These are phyloP conservation scores for Cryphonectria nitschkei DNA, from an alignment of 2,329 filamentous ascomycete species.

Conservation along the genomic window DNA sequence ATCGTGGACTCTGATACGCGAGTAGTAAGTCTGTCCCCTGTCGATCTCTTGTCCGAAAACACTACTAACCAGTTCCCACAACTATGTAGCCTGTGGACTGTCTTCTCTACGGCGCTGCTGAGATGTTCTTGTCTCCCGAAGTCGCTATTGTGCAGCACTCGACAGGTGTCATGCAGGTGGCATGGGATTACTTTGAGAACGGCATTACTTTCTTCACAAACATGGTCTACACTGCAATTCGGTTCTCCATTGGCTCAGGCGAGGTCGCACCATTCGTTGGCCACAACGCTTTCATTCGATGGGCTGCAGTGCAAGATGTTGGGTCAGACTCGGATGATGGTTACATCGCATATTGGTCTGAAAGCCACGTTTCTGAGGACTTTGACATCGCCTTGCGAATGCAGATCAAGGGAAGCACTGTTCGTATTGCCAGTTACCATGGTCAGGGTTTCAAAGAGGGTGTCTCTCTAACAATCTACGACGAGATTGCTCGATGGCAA, in stretches of 20 bases:
- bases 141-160: conserved; percentile 73
- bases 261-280: conserved; percentile 78
- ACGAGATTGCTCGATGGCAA: conserved; percentile 73
- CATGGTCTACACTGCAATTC: conserved; percentile 74
- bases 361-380: conserved; percentile 76
- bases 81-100: conserved; percentile 58
- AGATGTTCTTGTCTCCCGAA: conserved; percentile 71
- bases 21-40: conserved; percentile 42
- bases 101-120: conserved; percentile 68
- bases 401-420: conserved; percentile 68
- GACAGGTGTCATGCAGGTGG: conserved; percentile 77
- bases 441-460: conserved; percentile 74
- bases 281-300: conserved; percentile 76
- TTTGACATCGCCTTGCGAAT: conserved; percentile 76
- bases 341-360: conserved; percentile 67
- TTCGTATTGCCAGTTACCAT: conserved; percentile 71
- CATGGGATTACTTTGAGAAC: conserved; percentile 73
- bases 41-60: neutral
- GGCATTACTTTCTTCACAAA: conserved; percentile 80
- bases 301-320: conserved; percentile 51
- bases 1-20: conserved; percentile 72
- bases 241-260: conserved; percentile 70
- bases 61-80: conserved; percentile 4
- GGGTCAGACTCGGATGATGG: conserved; percentile 55
- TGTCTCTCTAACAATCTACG: conserved; percentile 73